A percentile compares a stretch with the other conserved stretches of the same genome.
Evolutionary conservation across 805 yeast species (phyloP).

Genomic region (Barnettozyma wickerhamii): DNA sequence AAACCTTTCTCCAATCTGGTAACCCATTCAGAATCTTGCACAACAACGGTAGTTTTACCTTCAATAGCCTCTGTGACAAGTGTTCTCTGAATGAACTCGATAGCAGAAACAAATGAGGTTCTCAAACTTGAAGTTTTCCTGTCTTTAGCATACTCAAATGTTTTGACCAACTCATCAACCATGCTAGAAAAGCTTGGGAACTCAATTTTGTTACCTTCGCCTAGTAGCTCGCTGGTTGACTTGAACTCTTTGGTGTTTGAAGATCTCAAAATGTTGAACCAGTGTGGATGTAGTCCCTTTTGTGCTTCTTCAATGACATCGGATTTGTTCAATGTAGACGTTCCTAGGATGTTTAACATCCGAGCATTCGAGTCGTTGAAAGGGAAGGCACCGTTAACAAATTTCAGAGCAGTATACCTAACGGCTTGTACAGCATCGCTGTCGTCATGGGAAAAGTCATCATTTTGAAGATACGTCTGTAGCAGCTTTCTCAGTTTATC

Average conservation of each 20-base stretch:
- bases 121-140: conserved; percentile 27
- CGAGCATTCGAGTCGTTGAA: conserved; percentile 69
- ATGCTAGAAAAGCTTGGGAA: conserved; percentile 55
- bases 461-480: conserved; percentile 33
- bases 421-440: conserved; percentile 41
- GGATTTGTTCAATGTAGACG: conserved; percentile 51
- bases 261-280: conserved; percentile 56
- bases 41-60: conserved; percentile 50
- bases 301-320: conserved; percentile 78
- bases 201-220: conserved; percentile 30
- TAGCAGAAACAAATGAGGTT: conserved; percentile 36
- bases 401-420: conserved; percentile 64
- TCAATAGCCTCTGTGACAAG: conserved; percentile 61
- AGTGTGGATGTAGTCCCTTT: conserved; percentile 79
- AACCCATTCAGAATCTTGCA: conserved; percentile 71
- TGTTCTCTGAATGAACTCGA: conserved; percentile 51
- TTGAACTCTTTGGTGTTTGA: conserved; percentile 40
- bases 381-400: conserved; percentile 55
- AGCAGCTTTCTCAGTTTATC: conserved; percentile 36
- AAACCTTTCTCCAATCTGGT: conserved; percentile 64
- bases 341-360: conserved; percentile 60
- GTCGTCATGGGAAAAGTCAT: conserved; percentile 24
- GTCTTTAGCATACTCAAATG: conserved; percentile 23
- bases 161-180: conserved; percentile 28
- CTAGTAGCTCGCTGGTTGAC: conserved; percentile 41